Evolutionary conservation across 2,329 filamentous ascomycete genomes (phyloP).

Genomic region (Chrysosporium queenslandicum): DNA sequence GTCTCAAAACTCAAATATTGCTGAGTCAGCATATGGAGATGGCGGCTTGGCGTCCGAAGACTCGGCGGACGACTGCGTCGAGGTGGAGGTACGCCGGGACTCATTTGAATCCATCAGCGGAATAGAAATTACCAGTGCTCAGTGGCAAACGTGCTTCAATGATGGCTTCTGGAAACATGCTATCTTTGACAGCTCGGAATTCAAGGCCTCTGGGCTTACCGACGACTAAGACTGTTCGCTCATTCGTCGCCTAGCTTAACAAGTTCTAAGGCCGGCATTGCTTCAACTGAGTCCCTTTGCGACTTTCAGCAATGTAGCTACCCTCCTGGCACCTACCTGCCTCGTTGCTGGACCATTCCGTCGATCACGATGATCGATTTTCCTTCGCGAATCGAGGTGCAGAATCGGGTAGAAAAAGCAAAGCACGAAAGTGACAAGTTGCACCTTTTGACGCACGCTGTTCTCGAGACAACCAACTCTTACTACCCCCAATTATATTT

Average conservation of each 20-base stretch:
- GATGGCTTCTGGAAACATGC: slow-evolving; percentile 9
- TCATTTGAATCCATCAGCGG: not conserved
- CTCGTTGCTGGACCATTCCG: not conserved
- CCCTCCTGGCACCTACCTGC: not conserved
- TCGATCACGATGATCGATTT: not conserved
- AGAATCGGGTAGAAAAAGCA: not conserved
- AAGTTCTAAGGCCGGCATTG: too few relatives aligned
- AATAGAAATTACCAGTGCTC: not conserved
- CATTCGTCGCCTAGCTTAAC: not conserved
- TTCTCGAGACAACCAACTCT: not conserved
- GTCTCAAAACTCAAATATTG: not conserved
- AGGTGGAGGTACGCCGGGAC: not conserved
- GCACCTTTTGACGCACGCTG: not conserved
- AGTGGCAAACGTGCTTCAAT: slow-evolving; percentile 7
- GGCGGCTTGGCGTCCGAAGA: not conserved
- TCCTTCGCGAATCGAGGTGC: not conserved
- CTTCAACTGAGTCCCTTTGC: too few relatives aligned
- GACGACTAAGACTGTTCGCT: not conserved
- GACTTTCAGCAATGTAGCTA: too few relatives aligned
- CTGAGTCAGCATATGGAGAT: slow-evolving; percentile 3
- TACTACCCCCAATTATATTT: not conserved
- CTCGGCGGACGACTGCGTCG: not conserved
- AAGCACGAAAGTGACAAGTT: not conserved
- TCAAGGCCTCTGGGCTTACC: not conserved
- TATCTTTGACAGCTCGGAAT: slow-evolving; percentile 2